Conservation (phyloP, 768 basidiomycete species). For the Neoboletus magnificus region DNA sequence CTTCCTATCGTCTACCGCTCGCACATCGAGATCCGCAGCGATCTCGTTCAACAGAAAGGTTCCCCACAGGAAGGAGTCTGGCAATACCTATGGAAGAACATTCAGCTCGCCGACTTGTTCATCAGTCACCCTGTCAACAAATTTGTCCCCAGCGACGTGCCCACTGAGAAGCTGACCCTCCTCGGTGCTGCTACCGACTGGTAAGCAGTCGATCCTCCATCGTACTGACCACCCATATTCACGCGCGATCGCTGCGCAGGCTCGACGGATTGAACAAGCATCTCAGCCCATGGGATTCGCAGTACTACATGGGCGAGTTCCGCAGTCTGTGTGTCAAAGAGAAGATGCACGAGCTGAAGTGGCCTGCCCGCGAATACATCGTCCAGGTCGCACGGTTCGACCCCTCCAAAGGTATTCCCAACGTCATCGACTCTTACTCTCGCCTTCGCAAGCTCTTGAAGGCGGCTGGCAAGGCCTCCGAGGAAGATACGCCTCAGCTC, state of each 20-base stretch:
- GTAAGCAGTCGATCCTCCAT: slow-evolving; percentile 40
- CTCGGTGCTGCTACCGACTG: slow-evolving; percentile 86
- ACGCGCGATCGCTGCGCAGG: slow-evolving; percentile 35
- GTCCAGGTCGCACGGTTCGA: slow-evolving; percentile 95
- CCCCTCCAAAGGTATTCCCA: slow-evolving; percentile 79
- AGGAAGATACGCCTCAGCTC: slow-evolving; percentile 64
- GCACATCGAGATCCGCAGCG: slow-evolving; percentile 90
- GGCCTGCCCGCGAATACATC: slow-evolving; percentile 82
- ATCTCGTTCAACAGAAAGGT: slow-evolving; percentile 75
- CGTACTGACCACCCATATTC: slow-evolving; percentile 2
- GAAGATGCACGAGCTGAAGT: slow-evolving; percentile 74
- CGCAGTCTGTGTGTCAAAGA: slow-evolving; percentile 70
- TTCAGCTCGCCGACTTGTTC: slow-evolving; percentile 86
- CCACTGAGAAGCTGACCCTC: slow-evolving; percentile 62
- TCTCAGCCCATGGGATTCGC: slow-evolving; percentile 73
- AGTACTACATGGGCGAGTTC: slow-evolving; percentile 90
- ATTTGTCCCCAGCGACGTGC: slow-evolving; percentile 88
- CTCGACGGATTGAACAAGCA: slow-evolving; percentile 96
- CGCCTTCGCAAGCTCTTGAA: slow-evolving; percentile 71
- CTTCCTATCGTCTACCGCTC: slow-evolving; percentile 91
- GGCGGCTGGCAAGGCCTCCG: slow-evolving; percentile 40
- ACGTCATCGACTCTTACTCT: slow-evolving; percentile 84
- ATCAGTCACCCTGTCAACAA: slow-evolving; percentile 93
- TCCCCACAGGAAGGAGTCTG: slow-evolving; percentile 91
- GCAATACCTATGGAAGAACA: slow-evolving; percentile 94